These are phyloP conservation scores for Aspergillus luchuensis DNA, from an alignment of 2,329 filamentous ascomycete species.

Conservation along the genomic window DNA sequence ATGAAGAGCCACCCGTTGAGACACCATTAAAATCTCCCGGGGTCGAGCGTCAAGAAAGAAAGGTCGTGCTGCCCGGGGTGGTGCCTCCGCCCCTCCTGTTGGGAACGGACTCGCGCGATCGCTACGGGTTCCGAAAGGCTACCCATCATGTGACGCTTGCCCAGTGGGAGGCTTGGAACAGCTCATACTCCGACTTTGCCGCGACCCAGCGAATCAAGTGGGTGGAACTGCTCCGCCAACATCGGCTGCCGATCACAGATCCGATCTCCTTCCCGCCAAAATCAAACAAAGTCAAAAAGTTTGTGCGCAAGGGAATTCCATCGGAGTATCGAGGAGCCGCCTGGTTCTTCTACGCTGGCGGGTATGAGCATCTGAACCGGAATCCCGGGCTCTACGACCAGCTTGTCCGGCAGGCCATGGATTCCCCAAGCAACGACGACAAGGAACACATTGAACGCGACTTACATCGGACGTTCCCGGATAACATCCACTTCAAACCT, in stretches of 20 bases:
- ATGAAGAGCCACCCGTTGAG: slow-evolving; percentile 7
- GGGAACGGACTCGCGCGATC: slow-evolving; percentile 60
- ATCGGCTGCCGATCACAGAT: slow-evolving; percentile 68
- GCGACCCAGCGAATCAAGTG: slow-evolving; percentile 78
- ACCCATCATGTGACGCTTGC: slow-evolving; percentile 75
- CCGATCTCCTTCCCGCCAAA: slow-evolving; percentile 78
- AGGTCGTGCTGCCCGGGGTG: slow-evolving; percentile 36
- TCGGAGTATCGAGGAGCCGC: slow-evolving; percentile 92
- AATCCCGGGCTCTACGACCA: slow-evolving; percentile 76
- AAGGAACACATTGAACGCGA: slow-evolving; percentile 91
- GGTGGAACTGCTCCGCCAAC: slow-evolving; percentile 74
- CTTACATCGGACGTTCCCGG: slow-evolving; percentile 89
- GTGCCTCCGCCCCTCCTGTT: slow-evolving; percentile 41
- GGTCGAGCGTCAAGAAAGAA: slow-evolving; percentile 19
- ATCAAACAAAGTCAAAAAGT: slow-evolving; percentile 82
- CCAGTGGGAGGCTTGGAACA: slow-evolving; percentile 82
- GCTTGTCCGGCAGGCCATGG: slow-evolving; percentile 67
- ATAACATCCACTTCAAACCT: slow-evolving; percentile 88
- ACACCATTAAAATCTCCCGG: background rate
- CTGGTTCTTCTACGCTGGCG: slow-evolving; percentile 95
- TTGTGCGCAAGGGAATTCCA: slow-evolving; percentile 89
- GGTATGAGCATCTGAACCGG: slow-evolving; percentile 74
- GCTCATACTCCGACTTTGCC: slow-evolving; percentile 72
- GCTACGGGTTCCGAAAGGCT: slow-evolving; percentile 89
- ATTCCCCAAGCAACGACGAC: slow-evolving; percentile 68